Percentiles rank a stretch among this genome's conserved stretches.
Evolutionary conservation across 2,329 filamentous ascomycete species (phyloP).

Genomic region (Xylaria sp.): DNA sequence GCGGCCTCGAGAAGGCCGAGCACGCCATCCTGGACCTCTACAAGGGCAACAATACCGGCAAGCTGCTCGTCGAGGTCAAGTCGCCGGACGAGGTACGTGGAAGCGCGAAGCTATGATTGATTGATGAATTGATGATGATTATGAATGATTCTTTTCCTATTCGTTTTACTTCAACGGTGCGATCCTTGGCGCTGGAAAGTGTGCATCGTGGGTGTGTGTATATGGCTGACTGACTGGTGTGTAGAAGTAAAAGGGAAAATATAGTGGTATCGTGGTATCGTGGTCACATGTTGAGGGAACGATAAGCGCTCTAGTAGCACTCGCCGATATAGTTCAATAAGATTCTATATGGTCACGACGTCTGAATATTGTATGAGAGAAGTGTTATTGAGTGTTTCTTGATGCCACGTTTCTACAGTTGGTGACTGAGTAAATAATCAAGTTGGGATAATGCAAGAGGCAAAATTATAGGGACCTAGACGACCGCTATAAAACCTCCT

Average conservation of each 20-base stretch:
- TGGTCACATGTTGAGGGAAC: background rate
- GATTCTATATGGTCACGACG: background rate
- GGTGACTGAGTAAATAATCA: background rate
- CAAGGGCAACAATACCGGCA: conserved; percentile 76
- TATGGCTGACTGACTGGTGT: conserved; percentile 22
- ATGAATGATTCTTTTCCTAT: background rate
- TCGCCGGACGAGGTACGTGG: conserved; percentile 42
- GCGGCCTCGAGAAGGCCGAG: conserved; percentile 74
- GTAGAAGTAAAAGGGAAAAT: conserved; percentile 16
- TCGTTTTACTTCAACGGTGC: too few relatives aligned
- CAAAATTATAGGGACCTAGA: too few relatives aligned
- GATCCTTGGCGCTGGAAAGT: background rate
- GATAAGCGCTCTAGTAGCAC: background rate
- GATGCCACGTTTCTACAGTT: background rate
- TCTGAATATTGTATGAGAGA: background rate
- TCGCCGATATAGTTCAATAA: background rate
- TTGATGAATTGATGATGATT: background rate
- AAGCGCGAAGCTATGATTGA: conserved; percentile 43
- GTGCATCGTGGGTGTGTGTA: background rate
- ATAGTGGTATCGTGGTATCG: background rate
- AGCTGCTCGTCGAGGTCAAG: conserved; percentile 69
- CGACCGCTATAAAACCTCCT: too few relatives aligned
- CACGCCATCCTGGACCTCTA: conserved; percentile 72
- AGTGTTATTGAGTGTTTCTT: background rate
- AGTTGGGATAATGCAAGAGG: background rate